Evolutionary conservation across 2,329 filamentous ascomycete species (phyloP), one percentile per base, ranked within the genome.

Genomic region (Penicillium griseofulvum): DNA sequence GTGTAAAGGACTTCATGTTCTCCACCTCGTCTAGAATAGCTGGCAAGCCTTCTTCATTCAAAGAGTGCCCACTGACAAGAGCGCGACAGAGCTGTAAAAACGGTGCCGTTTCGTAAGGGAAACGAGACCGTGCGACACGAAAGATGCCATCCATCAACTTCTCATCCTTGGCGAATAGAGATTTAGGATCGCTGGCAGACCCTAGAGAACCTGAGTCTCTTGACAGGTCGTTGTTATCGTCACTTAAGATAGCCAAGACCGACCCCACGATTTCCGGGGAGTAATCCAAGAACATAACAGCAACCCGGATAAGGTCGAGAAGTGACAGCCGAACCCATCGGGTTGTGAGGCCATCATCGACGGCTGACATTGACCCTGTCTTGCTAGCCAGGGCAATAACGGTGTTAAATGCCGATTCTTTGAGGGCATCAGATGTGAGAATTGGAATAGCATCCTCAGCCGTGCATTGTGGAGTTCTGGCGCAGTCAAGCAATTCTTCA

Each of bases 21-120:
- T 87, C 83, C 12, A 97, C 78, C 52, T 87, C 78, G n/a, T 81
- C 76, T 36, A 88, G 73, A 10, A 91, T 80, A 39, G 80, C 62
- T 64, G 78, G 72, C 67, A 81, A 58, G 58, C 85, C 76, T 44
- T 79, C 77, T 17, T 76, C 72, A 45, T 74, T 74, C 22, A 77
- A 68, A 29, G 75, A 67, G 34, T 77, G 71, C 22, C 74, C 77
- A 55, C 74, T 74, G 8, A 81, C 82, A 16, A 96, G 75, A 37
- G 82, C 83, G 52, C 85, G 86, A 68, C 86, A 88, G 37, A 95
- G 76, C 50, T 83, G 84, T 57, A 95, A 75, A 65, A 96, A 90
- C 0, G 92, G 91, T 3, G 86, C 74, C 44, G 90, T 87, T 73
- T 97, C 93, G 71, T 90, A 93, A 0, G 93, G 93, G 68, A 91